phyloP scores from a whole-genome alignment of 169 alveolate genomes.

The Eimeria necatrix region DNA sequence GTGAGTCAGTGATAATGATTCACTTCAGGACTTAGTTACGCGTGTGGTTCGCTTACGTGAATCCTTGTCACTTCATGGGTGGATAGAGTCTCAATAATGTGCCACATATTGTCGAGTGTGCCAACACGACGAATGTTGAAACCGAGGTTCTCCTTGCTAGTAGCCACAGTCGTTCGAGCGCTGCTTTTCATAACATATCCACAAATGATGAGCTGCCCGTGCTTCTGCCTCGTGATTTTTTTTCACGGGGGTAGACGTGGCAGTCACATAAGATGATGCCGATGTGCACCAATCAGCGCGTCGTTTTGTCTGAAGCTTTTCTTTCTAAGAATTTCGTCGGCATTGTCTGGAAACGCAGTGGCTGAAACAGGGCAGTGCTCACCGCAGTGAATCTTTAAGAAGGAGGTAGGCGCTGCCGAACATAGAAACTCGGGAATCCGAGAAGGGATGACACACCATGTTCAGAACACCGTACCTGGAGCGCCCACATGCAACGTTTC shows the following conservation, averaged over 20 bases:
- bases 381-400: conserved; percentile 69
- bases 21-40: not conserved
- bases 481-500: not conserved
- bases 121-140: conserved; percentile 51
- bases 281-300: too few species aligned
- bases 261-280: too few species aligned
- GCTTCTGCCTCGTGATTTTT: too few species aligned
- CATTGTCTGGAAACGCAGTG: not conserved
- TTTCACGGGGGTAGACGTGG: too few species aligned
- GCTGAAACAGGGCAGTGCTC: not conserved
- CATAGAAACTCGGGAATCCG: conserved; percentile 66
- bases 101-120: conserved; percentile 68
- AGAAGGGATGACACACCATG: conserved; percentile 71
- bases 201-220: not conserved
- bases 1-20: not conserved
- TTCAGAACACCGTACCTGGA: conserved; percentile 68
- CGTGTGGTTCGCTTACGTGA: not conserved
- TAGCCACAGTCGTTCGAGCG: conserved; percentile 71
- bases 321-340: not conserved
- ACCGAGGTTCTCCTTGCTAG: conserved; percentile 62
- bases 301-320: not conserved
- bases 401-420: conserved; percentile 75
- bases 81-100: conserved; percentile 55
- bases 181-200: not conserved
- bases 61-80: conserved; percentile 58